These are phyloP conservation scores for Stentor coeruleus DNA, from an alignment of 73 alveolate genomes.

Conservation along the genomic window DNA sequence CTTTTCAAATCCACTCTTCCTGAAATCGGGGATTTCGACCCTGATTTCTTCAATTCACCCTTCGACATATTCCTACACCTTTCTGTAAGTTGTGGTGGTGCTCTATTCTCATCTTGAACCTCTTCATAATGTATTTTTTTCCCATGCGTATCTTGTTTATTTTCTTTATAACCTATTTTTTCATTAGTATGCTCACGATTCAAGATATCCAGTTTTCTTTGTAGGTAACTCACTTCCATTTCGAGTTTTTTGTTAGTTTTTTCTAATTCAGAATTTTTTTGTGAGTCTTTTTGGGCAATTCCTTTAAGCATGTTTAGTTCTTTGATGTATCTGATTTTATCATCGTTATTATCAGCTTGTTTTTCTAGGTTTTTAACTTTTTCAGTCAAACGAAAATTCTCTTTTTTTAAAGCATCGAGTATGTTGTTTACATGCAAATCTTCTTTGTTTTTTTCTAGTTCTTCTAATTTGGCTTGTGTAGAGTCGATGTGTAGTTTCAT, in stretches of 20 bases:
- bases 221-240: not conserved
- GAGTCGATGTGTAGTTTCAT: constrained; percentile 61
- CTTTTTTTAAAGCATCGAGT: not conserved
- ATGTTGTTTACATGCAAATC: not conserved
- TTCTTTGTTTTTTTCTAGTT: constrained; percentile 37
- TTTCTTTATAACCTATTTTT: not conserved
- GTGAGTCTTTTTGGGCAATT: not conserved
- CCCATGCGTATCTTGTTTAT: not conserved
- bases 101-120: not conserved
- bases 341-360: not conserved
- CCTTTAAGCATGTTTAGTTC: not conserved
- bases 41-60: not conserved
- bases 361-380: not conserved
- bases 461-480: constrained; percentile 53
- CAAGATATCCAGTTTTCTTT: not conserved
- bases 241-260: not conserved
- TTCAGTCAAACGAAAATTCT: not conserved
- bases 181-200: not conserved
- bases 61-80: not conserved
- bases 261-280: not conserved
- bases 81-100: not conserved
- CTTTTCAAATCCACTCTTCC: not conserved
- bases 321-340: not conserved
- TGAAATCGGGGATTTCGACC: not conserved
- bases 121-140: not conserved